Base-by-base conservation (phyloP, 495 filamentous ascomycete genomes). In the Lepraria neglecta region DNA sequence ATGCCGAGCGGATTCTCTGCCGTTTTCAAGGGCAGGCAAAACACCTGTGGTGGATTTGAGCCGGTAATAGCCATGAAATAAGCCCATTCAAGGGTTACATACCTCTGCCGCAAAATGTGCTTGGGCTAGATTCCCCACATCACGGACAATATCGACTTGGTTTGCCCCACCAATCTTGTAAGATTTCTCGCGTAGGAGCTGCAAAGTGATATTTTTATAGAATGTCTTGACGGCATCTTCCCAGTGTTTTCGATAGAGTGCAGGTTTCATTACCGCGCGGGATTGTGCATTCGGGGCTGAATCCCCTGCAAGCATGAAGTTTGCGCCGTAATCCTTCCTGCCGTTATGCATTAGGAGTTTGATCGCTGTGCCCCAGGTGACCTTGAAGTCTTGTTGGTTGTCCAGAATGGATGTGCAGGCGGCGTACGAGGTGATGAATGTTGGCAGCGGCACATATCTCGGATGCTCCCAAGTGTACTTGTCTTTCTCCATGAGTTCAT, bases 131-230 rank as follows among this genome's bases (percentile, higher is more conserved):
- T 87, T 87, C 58, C 81, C 80, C 48, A 89, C 69, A 67, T 87
- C 82, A 46, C 79, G 79, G 42, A 84, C 78, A 58, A 90, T 82
- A 56, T 84, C 84, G 53, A 83, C 77, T 61, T 88, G 84, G 48
- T 80, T 80, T 51, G 76, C 68, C 3, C 74, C 73, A 5, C 77
- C 80, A n/a, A 86, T 69, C 45, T 75, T 70, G 64, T 78, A 78
- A 6, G 75, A 76, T 38, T 80, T 76, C 21, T 73, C 67, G 45
- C 76, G 64, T 53, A 86, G 68, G 9, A 85, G 75, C 46, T 79
- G 70, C 56, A 75, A 45, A 3, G 81, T 85, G 33, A 78, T 81
- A 0, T 76, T 65, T 58, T 82, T 71, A 47, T 83, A 83, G 70
- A 80, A 85, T 0, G 65, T 68, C 27, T 72, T 74, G 28, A 83